Percentiles rank a stretch among this genome's conserved stretches.
Evolutionary conservation across 2,329 filamentous ascomycete genomes (phyloP).

Genomic region (Chaetomium olivaceum): DNA sequence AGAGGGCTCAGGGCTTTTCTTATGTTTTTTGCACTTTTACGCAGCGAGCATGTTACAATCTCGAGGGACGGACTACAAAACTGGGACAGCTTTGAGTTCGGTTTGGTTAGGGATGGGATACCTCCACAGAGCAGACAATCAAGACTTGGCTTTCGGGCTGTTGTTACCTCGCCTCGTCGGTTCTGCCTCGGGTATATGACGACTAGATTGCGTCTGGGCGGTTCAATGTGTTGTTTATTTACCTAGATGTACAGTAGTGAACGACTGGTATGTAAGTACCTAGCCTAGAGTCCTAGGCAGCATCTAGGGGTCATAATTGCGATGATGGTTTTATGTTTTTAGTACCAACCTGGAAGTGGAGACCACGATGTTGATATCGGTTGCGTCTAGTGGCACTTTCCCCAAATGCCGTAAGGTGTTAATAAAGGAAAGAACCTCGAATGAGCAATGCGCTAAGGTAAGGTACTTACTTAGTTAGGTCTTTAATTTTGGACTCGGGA

Average conservation of each 20-base stretch:
- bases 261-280: neutral
- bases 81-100: neutral
- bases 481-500: neutral
- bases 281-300: neutral
- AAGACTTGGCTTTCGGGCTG: neutral
- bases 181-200: neutral
- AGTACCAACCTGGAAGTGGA: neutral
- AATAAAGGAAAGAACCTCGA: neutral
- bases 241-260: neutral
- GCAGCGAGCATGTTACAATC: conserved; percentile 14
- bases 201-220: neutral
- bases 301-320: neutral
- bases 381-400: neutral
- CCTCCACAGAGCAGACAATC: conserved; percentile 16
- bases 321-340: neutral
- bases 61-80: conserved; percentile 12
- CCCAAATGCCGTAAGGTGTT: neutral
- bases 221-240: conserved; percentile 2
- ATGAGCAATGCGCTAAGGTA: conserved; percentile 2
- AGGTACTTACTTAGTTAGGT: neutral
- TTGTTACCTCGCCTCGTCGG: neutral
- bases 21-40: neutral
- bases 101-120: conserved; percentile 15
- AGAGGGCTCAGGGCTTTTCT: conserved; percentile 23
- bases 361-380: neutral